Conservation (phyloP, 306 rosid species). For the Acacia crassicarpa region DNA sequence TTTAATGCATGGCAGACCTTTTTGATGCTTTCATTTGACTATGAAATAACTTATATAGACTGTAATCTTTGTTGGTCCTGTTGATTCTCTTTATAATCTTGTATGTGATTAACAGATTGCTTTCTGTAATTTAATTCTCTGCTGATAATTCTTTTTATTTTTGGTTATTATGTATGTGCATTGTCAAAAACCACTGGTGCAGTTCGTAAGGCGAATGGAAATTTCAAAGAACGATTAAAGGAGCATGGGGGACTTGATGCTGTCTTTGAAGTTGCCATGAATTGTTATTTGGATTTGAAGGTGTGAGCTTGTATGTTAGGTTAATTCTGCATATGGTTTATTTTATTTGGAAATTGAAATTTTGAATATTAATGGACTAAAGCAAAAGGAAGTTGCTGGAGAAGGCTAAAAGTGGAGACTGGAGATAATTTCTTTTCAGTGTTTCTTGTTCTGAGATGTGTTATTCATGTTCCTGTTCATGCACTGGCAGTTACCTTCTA, state of each 20-base stretch:
- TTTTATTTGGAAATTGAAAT: neutral
- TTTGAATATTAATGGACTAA: conserved; percentile 16
- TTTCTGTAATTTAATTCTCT: neutral
- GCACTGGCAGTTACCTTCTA: too few species aligned
- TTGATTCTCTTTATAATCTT: conserved; percentile 9
- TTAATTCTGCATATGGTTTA: conserved; percentile 32
- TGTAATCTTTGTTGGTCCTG: conserved; percentile 19
- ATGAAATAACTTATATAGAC: neutral
- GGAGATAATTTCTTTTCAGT: too few species aligned
- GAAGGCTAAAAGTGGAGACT: too few species aligned
- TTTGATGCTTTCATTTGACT: conserved; percentile 30
- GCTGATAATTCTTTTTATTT: conserved; percentile 19
- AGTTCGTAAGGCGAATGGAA: conserved; percentile 80
- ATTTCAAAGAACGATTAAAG: conserved; percentile 86
- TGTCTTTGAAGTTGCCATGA: conserved; percentile 78
- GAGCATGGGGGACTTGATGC: conserved; percentile 97
- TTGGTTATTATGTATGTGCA: conserved; percentile 21
- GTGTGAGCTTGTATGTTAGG: conserved; percentile 88
- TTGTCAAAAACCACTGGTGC: conserved; percentile 67
- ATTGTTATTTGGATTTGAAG: conserved; percentile 91
- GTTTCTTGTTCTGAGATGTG: too few species aligned
- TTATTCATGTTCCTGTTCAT: too few species aligned
- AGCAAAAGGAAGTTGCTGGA: conserved; percentile 11
- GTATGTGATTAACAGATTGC: neutral
- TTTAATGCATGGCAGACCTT: neutral